phyloP scores from a whole-genome alignment of 2,329 filamentous ascomycete species.

The Beauveria australis region DNA sequence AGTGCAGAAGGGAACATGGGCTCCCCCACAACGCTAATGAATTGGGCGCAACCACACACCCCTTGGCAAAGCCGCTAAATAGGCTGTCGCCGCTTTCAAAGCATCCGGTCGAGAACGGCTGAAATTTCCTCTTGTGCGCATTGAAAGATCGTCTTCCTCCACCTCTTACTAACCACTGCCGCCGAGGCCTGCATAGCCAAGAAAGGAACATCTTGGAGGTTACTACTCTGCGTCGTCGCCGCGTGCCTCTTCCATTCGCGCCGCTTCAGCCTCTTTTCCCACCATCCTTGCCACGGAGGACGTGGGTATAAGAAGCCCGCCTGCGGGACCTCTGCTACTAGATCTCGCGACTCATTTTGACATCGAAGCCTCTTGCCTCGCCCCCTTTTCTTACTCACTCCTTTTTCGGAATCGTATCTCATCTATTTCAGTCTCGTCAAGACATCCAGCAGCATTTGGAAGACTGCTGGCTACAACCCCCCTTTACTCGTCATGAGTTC shows the following conservation, averaged over 20 bases:
- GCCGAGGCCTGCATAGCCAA: not conserved
- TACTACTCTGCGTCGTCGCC: not conserved
- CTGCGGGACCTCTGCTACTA: not conserved
- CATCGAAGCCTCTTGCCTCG: not conserved
- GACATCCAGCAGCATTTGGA: no score
- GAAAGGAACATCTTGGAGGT: not conserved
- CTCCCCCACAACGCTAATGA: slow-evolving; percentile 4
- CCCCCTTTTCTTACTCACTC: not conserved
- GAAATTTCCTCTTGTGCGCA: slow-evolving; percentile 6
- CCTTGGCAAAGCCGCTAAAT: slow-evolving; percentile 5
- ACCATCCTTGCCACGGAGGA: not conserved
- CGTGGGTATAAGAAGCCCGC: slow-evolving; percentile 3
- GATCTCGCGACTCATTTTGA: not conserved
- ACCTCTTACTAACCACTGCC: not conserved
- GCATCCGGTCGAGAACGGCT: slow-evolving; percentile 5
- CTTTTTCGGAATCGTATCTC: not conserved
- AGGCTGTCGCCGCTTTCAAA: slow-evolving; percentile 5
- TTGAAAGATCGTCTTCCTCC: slow-evolving; percentile 1
- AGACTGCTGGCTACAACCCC: not conserved
- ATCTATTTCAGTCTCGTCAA: no score
- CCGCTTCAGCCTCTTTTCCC: not conserved
- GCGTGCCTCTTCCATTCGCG: not conserved
- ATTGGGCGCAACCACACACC: not conserved
- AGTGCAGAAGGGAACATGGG: not conserved
- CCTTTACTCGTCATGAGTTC: slow-evolving; percentile 11